phyloP scores from a whole-genome alignment of 208 protist genomes.

The Acanthamoeba pearcei region DNA sequence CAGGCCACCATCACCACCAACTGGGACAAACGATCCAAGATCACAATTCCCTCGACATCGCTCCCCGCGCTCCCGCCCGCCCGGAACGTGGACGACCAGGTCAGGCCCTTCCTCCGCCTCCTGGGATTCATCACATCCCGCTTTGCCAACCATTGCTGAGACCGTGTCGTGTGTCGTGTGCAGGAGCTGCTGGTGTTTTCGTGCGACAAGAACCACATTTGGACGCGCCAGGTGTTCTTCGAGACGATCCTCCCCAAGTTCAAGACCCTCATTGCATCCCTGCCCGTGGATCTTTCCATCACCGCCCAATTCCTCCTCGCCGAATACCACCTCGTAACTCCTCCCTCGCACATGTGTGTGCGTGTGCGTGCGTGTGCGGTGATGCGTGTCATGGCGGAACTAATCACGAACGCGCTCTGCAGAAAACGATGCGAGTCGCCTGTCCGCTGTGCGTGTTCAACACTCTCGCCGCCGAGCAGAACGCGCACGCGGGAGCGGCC shows the following conservation, averaged over 20 bases:
- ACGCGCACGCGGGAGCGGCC: neutral
- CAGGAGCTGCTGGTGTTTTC: constrained; percentile 49
- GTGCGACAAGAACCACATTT: constrained; percentile 58
- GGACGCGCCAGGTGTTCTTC: constrained; percentile 30
- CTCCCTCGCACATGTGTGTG: too few relatives aligned
- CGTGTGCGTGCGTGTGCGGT: neutral
- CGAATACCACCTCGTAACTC: constrained; percentile 33
- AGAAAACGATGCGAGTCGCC: constrained; percentile 2
- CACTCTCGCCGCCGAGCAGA: constrained; percentile 22
- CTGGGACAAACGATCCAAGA: constrained; percentile 37
- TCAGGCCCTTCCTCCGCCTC: neutral
- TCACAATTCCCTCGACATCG: neutral
- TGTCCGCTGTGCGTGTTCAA: constrained; percentile 49
- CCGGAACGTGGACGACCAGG: neutral
- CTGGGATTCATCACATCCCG: too few relatives aligned
- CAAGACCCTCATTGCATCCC: neutral
- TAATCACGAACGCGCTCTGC: too few relatives aligned
- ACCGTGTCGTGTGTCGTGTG: neutral
- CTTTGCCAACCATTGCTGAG: too few relatives aligned
- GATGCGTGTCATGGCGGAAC: neutral
- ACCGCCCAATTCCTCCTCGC: constrained; percentile 13
- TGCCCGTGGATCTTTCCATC: constrained; percentile 13
- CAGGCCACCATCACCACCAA: neutral
- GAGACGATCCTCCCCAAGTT: constrained; percentile 61
- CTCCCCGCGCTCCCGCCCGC: neutral